Base-by-base conservation (phyloP, 306 rosid genomes). In the Glycine latifolia region DNA sequence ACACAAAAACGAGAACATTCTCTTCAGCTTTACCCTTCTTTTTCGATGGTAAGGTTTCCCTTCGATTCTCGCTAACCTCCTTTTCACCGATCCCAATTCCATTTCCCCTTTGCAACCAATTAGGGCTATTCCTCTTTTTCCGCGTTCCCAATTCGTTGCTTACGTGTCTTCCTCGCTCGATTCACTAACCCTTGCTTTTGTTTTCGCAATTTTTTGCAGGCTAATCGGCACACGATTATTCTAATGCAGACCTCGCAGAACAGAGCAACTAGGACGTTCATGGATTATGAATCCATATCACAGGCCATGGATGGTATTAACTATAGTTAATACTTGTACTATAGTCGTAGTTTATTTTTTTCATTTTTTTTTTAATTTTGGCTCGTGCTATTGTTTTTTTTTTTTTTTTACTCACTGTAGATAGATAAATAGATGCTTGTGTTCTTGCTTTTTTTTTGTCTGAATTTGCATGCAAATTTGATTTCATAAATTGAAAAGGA, bases 181-280 rank as follows among this genome's bases (percentile, higher is more conserved):
- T 60, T 26, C 55, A 37, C 59, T 86, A 13, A 85, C 77, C 55
- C 0, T 10, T 12, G 44, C 44, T 80, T 55, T 76, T 10, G 7
- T 69, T 41, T 65, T 54, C 56, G 62, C 7, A 5, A 37, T 5
- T 82, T 9, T 7, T 84, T 26, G 82, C 77, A 95, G 99, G 96
- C 98, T 79, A 91, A 96, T 90, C 90, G 86, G 59, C 99, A 96
- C 89, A 95, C 99, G 35, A 96, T 96, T 70, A 90, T 96, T 85
- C 92, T 96, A 13, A 88, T 96, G 97, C 99, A 96, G 87, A 86
- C 94, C 52, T 91, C 99, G 79, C 97, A 78, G 46, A 92, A 81
- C 87, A 90, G 91, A 82, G 91, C 98, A 6, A 86, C 97, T 47
- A 89, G 99, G 84, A 96, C 99, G 1, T 96, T 93, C 87, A 93